Evolutionary conservation across 2,329 filamentous ascomycete species (phyloP).

Genomic region (Lasiodiplodia sp.): DNA sequence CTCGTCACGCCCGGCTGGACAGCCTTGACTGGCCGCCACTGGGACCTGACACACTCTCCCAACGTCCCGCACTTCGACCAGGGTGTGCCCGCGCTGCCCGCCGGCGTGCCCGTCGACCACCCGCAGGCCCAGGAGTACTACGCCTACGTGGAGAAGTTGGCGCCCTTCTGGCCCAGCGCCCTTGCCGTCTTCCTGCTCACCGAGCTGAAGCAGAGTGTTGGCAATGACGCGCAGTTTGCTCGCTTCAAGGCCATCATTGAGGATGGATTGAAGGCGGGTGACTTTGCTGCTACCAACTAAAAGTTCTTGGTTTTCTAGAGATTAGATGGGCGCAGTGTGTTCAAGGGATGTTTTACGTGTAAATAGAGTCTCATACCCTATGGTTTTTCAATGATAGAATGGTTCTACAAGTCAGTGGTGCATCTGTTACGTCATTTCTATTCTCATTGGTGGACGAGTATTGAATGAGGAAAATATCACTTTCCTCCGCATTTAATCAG

Average conservation of each 20-base stretch:
- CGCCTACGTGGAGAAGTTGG: not conserved
- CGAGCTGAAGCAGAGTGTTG: not conserved
- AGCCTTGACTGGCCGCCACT: not conserved
- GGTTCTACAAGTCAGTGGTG: not conserved
- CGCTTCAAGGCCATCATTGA: conserved; percentile 2
- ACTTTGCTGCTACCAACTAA: not conserved
- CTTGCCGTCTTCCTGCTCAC: not conserved
- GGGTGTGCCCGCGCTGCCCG: not conserved
- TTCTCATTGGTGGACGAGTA: too few species aligned
- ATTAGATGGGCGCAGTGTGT: not conserved
- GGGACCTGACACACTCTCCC: not conserved
- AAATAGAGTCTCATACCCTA: not conserved
- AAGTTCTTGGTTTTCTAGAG: not conserved
- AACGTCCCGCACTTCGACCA: conserved; percentile 6
- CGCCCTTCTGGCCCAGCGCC: conserved; percentile 1
- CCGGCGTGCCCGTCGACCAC: not conserved
- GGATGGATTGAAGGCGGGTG: not conserved
- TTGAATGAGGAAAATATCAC: too few species aligned
- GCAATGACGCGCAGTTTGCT: not conserved
- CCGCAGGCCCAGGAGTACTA: conserved; percentile 3
- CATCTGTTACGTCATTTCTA: too few species aligned
- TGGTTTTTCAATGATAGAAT: conserved; percentile 28
- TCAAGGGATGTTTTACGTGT: not conserved
- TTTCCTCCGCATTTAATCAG: too few species aligned
- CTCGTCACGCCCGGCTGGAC: conserved; percentile 1